Evolutionary conservation across 768 basidiomycete genomes (phyloP), one percentile per base, ranked within the genome.

Genomic region (Antrodiella citrinella): DNA sequence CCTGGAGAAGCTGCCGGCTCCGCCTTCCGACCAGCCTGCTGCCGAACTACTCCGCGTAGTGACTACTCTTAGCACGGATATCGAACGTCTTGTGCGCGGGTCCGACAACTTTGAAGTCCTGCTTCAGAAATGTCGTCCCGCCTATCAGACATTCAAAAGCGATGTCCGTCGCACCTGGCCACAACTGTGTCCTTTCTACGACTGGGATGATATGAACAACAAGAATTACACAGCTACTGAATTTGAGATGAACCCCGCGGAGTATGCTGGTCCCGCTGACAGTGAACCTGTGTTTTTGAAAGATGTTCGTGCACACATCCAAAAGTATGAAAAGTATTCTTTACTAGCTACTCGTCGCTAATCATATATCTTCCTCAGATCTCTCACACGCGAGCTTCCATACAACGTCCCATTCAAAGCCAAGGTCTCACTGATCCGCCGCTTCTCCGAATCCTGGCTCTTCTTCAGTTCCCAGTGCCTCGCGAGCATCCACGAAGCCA

Each of bases 331-430:
- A 4, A 2, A 4, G 11, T 25, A 12, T n/a, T n/a, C n/a, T n/a
- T n/a, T n/a, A n/a, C n/a, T n/a, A n/a, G n/a, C n/a, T n/a, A n/a
- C n/a, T n/a, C n/a, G n/a, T n/a, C n/a, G n/a, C n/a, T n/a, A n/a
- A 15, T 42, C 40, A 10, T 19, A 44, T 18, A 21, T 13, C 2
- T 38, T 18, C 13, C 40, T 5, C 49, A 87, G 86, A 12, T 76
- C 84, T 1, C 71, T 81, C 2, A 80, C 83, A 1, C 76, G 84
- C 2, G 83, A 86, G 57, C 70, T 86, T 0, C 84, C 83, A 0
- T 78, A 74, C 9, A 73, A 74, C 50, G 82, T 77, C 51, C 82
- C 84, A 0, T 85, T 79, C 51, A 65, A 76, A 0, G 80, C 84
- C 0, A 78, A 80, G 50, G 61, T 67, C 5, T 55, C 58, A 0